Percentiles rank a stretch among this genome's conserved stretches.
These are phyloP conservation scores for Stephanodiscus minutulus DNA, from an alignment of 108 stramenopile species.

Conservation along the genomic window DNA sequence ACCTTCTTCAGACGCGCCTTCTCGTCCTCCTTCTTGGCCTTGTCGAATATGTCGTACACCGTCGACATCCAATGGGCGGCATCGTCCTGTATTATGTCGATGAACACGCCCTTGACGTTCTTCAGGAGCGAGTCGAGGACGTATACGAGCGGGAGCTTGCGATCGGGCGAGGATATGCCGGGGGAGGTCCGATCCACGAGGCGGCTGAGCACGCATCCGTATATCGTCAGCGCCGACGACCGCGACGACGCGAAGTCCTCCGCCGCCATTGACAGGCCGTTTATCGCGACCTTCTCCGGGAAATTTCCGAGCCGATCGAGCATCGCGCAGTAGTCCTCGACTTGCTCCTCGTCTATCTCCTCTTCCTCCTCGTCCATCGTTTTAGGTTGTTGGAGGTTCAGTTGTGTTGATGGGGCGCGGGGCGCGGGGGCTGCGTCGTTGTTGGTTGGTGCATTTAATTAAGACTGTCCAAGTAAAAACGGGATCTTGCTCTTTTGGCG, in stretches of 20 bases:
- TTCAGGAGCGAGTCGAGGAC: slow-evolving; percentile 82
- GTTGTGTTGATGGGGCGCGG: slow-evolving; percentile 7
- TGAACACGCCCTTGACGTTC: slow-evolving; percentile 76
- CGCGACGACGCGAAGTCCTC: slow-evolving; percentile 71
- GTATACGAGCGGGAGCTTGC: slow-evolving; percentile 76
- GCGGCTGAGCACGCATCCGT: slow-evolving; percentile 63
- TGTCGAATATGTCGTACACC: slow-evolving; percentile 62
- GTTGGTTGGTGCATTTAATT: too few species aligned
- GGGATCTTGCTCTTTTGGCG: too few species aligned
- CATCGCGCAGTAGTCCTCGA: slow-evolving; percentile 80
- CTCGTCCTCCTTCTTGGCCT: slow-evolving; percentile 43
- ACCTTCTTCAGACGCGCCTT: slow-evolving; percentile 68
- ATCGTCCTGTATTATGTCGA: slow-evolving; percentile 70
- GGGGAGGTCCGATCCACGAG: slow-evolving; percentile 43
- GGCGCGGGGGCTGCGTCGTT: too few species aligned
- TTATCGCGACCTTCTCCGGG: slow-evolving; percentile 84
- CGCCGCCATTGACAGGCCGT: slow-evolving; percentile 80
- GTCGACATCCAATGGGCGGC: slow-evolving; percentile 67
- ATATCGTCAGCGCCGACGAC: slow-evolving; percentile 59
- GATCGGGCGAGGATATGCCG: slow-evolving; percentile 41
- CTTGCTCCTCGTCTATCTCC: slow-evolving; percentile 76
- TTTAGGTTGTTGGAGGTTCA: neutral
- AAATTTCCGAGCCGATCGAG: slow-evolving; percentile 68
- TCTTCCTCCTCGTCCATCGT: slow-evolving; percentile 43
- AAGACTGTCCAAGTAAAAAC: too few species aligned